Conservation (phyloP, 148 eudicot genomes). For the Fagopyrum esculentum region DNA sequence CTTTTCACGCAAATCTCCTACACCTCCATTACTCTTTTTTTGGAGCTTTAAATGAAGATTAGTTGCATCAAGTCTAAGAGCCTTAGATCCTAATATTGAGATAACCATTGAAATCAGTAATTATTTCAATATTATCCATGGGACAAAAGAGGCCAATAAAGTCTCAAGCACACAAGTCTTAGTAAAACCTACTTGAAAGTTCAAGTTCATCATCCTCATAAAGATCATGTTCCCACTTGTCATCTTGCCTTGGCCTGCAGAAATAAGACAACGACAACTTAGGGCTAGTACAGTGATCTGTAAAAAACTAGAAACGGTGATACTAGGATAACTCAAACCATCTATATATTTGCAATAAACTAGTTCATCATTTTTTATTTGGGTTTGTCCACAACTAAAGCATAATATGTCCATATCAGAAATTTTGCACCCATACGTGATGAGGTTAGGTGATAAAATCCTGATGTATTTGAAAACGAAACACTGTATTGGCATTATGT, state of each 20-base stretch:
- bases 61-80: conserved; percentile 47
- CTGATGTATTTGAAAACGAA: not conserved
- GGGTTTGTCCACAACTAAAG: not conserved
- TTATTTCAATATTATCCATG: not conserved
- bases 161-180: conserved; percentile 13
- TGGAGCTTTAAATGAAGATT: conserved; percentile 88
- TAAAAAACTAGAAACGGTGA: not conserved
- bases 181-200: conserved; percentile 34
- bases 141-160: not conserved
- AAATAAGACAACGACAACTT: not conserved
- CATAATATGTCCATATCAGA: not conserved
- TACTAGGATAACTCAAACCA: not conserved
- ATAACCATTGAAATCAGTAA: not conserved
- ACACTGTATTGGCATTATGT: not conserved
- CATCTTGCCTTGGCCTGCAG: conserved; percentile 84
- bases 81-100: conserved; percentile 36
- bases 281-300: not conserved
- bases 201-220: conserved; percentile 35
- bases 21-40: conserved; percentile 50
- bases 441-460: no score
- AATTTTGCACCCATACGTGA: not conserved
- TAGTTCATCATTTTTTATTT: not conserved
- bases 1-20: conserved; percentile 81
- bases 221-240: conserved; percentile 93
- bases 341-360: not conserved